Evolutionary conservation across 2,329 filamentous ascomycete species (phyloP).

Genomic region (Hypoxylon sp.): DNA sequence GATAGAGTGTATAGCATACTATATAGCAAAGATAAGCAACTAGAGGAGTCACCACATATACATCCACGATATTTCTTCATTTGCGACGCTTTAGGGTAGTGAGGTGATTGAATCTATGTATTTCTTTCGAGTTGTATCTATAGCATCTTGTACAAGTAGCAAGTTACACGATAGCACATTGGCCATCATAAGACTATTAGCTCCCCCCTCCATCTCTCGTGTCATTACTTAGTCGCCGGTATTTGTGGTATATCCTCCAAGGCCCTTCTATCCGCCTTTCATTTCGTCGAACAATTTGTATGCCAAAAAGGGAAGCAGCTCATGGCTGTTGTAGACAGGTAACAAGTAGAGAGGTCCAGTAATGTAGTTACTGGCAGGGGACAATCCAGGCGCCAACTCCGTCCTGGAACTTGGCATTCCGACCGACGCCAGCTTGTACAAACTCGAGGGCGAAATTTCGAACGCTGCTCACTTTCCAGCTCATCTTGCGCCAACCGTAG

Average conservation of each 20-base stretch:
- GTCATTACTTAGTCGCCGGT: background rate
- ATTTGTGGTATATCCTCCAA: constrained; percentile 26
- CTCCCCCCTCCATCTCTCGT: background rate
- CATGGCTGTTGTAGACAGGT: background rate
- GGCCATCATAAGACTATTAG: background rate
- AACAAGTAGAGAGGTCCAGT: background rate
- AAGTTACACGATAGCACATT: background rate
- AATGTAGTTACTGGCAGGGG: constrained; percentile 43
- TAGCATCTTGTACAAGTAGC: constrained; percentile 7
- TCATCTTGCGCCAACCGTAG: constrained; percentile 45
- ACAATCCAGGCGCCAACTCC: constrained; percentile 54
- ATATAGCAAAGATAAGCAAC: too few relatives aligned
- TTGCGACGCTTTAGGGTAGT: background rate
- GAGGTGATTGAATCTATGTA: constrained; percentile 6
- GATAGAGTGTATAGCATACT: too few relatives aligned
- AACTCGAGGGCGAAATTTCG: constrained; percentile 52
- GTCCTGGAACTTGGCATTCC: constrained; percentile 48
- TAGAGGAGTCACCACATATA: background rate
- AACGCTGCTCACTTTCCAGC: constrained; percentile 51
- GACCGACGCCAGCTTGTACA: constrained; percentile 52
- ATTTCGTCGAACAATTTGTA: constrained; percentile 15
- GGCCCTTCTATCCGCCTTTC: background rate
- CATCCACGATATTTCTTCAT: background rate
- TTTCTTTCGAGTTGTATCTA: background rate
- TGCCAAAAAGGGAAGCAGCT: constrained; percentile 9